A percentile compares a stretch with the other conserved stretches of the same genome.
These are phyloP conservation scores for Penicillium bialowiezense DNA, from an alignment of 495 filamentous ascomycete species.

Conservation along the genomic window DNA sequence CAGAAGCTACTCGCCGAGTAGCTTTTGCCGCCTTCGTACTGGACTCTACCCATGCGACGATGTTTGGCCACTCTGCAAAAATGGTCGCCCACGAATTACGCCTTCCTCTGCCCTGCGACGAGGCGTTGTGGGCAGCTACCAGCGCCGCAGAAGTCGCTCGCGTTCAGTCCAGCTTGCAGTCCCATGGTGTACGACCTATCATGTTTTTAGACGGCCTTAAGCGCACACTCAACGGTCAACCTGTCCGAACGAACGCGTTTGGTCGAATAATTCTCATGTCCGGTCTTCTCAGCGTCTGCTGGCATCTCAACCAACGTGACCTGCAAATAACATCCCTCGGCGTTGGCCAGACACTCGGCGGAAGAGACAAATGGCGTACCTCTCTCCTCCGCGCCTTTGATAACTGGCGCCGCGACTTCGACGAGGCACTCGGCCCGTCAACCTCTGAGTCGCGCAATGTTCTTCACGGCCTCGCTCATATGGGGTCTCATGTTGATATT, in stretches of 20 bases:
- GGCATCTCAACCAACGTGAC: slow-evolving; percentile 97
- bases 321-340: slow-evolving; percentile 89
- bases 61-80: slow-evolving; percentile 96
- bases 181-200: slow-evolving; percentile 79
- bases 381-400: slow-evolving; percentile 88
- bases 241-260: slow-evolving; percentile 89
- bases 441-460: slow-evolving; percentile 73
- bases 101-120: slow-evolving; percentile 88
- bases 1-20: slow-evolving; percentile 83
- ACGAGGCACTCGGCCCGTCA: slow-evolving; percentile 66
- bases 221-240: slow-evolving; percentile 80
- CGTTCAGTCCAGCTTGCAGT: slow-evolving; percentile 77
- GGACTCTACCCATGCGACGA: slow-evolving; percentile 93
- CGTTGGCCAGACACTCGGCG: slow-evolving; percentile 75
- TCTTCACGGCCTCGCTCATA: slow-evolving; percentile 90
- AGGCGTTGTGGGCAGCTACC: slow-evolving; percentile 88
- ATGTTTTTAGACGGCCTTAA: slow-evolving; percentile 92
- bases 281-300: slow-evolving; percentile 87
- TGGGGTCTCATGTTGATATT: slow-evolving; percentile 97
- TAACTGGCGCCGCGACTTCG: slow-evolving; percentile 92
- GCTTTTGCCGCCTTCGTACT: slow-evolving; percentile 95
- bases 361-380: slow-evolving; percentile 88
- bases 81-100: slow-evolving; percentile 98
- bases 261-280: slow-evolving; percentile 96
- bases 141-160: slow-evolving; percentile 84